A percentile compares a stretch with the other conserved stretches of the same genome.
These are phyloP conservation scores for Ceriops zippeliana DNA, from an alignment of 345 rosid species.

Conservation along the genomic window DNA sequence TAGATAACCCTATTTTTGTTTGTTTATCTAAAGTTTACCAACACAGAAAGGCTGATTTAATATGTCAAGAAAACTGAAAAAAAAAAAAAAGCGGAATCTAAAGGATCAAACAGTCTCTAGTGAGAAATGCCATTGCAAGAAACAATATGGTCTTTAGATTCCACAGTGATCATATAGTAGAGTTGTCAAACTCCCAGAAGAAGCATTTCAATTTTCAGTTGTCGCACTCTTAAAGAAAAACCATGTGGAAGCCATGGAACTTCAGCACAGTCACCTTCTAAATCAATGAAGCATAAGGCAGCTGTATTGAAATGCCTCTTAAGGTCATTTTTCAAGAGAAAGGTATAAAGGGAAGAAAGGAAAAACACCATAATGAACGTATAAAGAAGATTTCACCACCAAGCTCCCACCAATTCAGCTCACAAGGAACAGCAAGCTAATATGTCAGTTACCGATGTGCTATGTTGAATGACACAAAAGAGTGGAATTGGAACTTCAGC, in stretches of 20 bases:
- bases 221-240: background rate
- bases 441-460: slow-evolving; percentile 65
- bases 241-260: background rate
- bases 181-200: slow-evolving; percentile 4
- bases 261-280: background rate
- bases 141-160: background rate
- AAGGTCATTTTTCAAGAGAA: too few species aligned
- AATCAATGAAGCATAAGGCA: too few species aligned
- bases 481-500: slow-evolving; percentile 89
- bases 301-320: too few species aligned
- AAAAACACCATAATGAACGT: background rate
- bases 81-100: background rate
- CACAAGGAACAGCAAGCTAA: too few species aligned
- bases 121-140: background rate
- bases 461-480: slow-evolving; percentile 85
- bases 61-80: background rate
- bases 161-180: background rate
- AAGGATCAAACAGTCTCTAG: background rate
- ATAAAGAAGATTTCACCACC: background rate
- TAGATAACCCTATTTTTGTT: background rate
- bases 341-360: background rate
- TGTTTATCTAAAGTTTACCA: background rate
- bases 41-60: background rate
- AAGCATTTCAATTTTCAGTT: slow-evolving; percentile 3
- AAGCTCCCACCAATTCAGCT: too few species aligned